Conservation (phyloP, 2,329 filamentous ascomycete species). For the Fusarium algeriense region DNA sequence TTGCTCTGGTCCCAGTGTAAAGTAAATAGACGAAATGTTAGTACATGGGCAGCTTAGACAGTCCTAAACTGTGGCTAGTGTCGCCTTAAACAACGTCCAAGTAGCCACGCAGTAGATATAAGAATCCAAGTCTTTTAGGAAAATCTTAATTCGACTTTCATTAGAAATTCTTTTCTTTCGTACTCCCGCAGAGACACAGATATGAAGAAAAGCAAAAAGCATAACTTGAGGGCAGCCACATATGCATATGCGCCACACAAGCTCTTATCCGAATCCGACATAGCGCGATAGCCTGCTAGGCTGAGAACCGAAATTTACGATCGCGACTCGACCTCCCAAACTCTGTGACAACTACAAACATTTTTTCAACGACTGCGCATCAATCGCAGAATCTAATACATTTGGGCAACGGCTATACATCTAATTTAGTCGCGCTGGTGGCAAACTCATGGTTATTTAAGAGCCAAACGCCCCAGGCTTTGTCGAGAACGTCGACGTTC, state of each 20-base stretch:
- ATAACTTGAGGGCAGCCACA: slow-evolving; percentile 30
- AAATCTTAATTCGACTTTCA: background rate
- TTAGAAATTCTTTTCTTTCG: background rate
- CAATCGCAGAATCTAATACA: slow-evolving; percentile 42
- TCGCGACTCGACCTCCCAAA: slow-evolving; percentile 42
- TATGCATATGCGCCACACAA: slow-evolving; percentile 29
- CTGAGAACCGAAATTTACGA: slow-evolving; percentile 55
- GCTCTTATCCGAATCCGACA: slow-evolving; percentile 9
- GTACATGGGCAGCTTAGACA: slow-evolving; percentile 16
- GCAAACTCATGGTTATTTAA: slow-evolving; percentile 53
- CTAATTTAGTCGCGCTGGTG: slow-evolving; percentile 32
- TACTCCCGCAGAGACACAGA: background rate
- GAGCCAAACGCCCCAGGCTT: slow-evolving; percentile 51
- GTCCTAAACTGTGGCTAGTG: slow-evolving; percentile 30
- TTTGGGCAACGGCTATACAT: slow-evolving; percentile 27
- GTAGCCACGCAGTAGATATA: background rate
- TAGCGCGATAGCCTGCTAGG: slow-evolving; percentile 42
- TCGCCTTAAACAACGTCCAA: background rate
- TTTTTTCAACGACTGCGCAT: slow-evolving; percentile 42
- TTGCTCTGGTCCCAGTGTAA: slow-evolving; percentile 27
- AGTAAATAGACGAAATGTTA: slow-evolving; percentile 34
- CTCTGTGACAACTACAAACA: slow-evolving; percentile 35
- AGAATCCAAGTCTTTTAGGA: background rate
- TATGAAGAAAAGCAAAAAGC: background rate
- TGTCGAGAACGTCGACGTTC: slow-evolving; percentile 55